phyloP scores from a whole-genome alignment of 345 rosid species.

The Gynandropsis gynandra region DNA sequence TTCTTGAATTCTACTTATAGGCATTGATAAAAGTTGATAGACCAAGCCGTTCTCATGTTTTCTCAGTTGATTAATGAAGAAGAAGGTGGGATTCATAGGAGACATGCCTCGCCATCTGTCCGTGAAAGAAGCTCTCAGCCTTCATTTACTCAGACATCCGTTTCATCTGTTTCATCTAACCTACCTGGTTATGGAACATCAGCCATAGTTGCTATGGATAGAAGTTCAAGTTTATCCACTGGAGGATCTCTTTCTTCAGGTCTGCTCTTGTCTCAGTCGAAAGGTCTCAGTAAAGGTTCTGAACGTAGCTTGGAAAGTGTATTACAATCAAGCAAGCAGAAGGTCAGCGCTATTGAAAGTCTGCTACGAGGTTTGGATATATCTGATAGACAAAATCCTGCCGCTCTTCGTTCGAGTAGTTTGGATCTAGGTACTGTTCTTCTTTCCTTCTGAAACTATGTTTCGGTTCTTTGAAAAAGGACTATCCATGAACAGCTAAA shows the following conservation, averaged over 20 bases:
- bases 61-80: constrained; percentile 83
- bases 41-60: constrained; percentile 7
- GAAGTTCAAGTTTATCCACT: constrained; percentile 67
- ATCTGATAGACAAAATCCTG: constrained; percentile 77
- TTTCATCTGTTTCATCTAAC: constrained; percentile 47
- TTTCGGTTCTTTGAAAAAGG: constrained; percentile 16
- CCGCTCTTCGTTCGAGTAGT: constrained; percentile 74
- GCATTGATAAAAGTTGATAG: constrained; percentile 16
- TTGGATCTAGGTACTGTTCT: constrained; percentile 92
- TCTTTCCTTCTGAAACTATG: constrained; percentile 25
- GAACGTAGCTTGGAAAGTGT: constrained; percentile 96
- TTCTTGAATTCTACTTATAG: constrained; percentile 17
- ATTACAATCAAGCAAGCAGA: constrained; percentile 94
- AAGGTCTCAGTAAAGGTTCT: constrained; percentile 53
- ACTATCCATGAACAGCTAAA: constrained; percentile 48
- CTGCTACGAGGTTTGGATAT: constrained; percentile 93
- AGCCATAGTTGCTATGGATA: constrained; percentile 94
- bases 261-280: constrained; percentile 63
- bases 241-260: constrained; percentile 71
- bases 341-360: constrained; percentile 97
- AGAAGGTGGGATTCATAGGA: constrained; percentile 89
- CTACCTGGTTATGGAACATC: constrained; percentile 90
- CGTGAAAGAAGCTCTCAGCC: constrained; percentile 76
- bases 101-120: constrained; percentile 93
- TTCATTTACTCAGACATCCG: constrained; percentile 49